Base-by-base conservation (phyloP, 164 flowering plant species). In the Kingdonia uniflora region DNA sequence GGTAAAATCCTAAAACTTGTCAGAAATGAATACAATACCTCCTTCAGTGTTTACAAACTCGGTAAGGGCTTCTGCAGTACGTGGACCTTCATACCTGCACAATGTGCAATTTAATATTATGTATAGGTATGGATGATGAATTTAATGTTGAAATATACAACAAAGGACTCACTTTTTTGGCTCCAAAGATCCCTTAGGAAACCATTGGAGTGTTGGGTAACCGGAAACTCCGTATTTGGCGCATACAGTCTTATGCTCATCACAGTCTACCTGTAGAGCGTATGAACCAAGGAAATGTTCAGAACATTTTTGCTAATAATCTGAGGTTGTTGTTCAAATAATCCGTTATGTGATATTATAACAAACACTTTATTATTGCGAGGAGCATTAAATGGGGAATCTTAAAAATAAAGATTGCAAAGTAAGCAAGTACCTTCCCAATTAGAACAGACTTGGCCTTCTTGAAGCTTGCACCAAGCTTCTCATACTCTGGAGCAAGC, bases 401-500 rank as follows among this genome's bases (percentile, higher is more conserved):
- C n/a, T n/a, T 29, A 8, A 29, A 29, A 8, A 29, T 3, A 29
- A 29, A 29, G 35, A 29, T 4, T 3, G 8, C 35, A 29, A 3
- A 4, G 8, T 29, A 29, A 8, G 8, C 4, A 8, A 29, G 47
- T 1, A 86, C 99, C 97, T 88, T 88, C 63, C 80, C 97, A 60
- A 92, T 88, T 77, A 92, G 59, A 60, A 88, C 80, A 52, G 91
- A 82, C 58, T 88, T 88, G 14, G 95, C 84, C 63, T 84, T 92
- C 78, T 80, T 92, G 59, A 88, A 92, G 60, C 84, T 86, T 13
- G 80, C n/a, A 5, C 88, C 97, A 49, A 92, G 89, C 71, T 82
- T 82, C 73, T 88, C 95, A 69, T 71, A 92, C 64, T 92, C 99
- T 11, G 99, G 97, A 63, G 99, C 99, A 55, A 92, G 94, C 80